phyloP scores from a whole-genome alignment of 257 asterid genomes.

The Henckelia pumila region DNA sequence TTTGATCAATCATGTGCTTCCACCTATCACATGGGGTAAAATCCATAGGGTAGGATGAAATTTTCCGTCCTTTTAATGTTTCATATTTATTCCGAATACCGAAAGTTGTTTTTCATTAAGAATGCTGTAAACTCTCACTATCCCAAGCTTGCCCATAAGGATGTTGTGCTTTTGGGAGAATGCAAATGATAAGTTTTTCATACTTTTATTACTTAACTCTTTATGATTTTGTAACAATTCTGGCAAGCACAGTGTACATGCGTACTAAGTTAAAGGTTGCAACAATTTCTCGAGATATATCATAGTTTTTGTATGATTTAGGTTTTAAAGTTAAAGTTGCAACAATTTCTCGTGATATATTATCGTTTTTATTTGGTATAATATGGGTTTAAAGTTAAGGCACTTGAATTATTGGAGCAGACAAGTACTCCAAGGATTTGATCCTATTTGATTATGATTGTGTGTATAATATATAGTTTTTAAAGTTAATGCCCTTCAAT shows the following conservation, averaged over 20 bases:
- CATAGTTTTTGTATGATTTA: background rate
- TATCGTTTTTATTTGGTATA: too few species aligned
- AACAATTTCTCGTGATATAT: too few species aligned
- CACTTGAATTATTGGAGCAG: background rate
- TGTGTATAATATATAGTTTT: background rate
- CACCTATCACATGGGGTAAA: too few species aligned
- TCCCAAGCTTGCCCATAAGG: constrained; percentile 21
- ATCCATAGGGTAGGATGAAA: too few species aligned
- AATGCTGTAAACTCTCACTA: constrained; percentile 26
- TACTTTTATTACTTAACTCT: background rate
- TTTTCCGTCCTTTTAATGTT: constrained; percentile 9
- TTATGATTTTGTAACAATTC: background rate
- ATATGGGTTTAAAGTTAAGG: too few species aligned
- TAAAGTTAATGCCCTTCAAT: too few species aligned
- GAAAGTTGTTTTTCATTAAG: constrained; percentile 28
- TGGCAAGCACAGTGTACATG: background rate
- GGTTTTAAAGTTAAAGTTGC: background rate
- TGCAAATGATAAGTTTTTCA: constrained; percentile 6
- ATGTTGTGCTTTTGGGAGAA: constrained; percentile 9
- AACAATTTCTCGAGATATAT: background rate
- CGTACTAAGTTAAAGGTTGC: background rate
- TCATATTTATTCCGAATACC: constrained; percentile 22
- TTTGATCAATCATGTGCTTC: too few species aligned
- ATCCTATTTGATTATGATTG: too few species aligned
- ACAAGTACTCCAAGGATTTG: background rate